Percentiles rank a stretch among this genome's conserved stretches.
These are phyloP conservation scores for Pleurotus tuber-regium DNA, from an alignment of 768 basidiomycete genomes.

Conservation along the genomic window DNA sequence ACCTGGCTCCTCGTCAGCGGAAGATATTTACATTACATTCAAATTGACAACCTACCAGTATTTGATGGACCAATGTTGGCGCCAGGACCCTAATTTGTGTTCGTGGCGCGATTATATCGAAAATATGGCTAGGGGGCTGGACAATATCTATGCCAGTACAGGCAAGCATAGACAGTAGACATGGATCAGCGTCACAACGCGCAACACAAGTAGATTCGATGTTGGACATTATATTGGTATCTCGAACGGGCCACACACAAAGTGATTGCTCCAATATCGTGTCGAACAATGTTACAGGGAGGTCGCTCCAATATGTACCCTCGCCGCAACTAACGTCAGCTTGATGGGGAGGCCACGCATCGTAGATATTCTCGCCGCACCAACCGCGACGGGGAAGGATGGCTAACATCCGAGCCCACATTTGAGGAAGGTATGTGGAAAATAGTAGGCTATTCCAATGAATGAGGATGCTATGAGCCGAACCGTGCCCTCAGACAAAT, in stretches of 20 bases:
- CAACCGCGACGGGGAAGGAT: conserved; percentile 18
- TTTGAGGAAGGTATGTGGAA: conserved; percentile 39
- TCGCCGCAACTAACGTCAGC: conserved; percentile 32
- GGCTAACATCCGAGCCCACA: conserved; percentile 37
- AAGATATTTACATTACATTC: not conserved
- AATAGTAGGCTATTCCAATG: conserved; percentile 50
- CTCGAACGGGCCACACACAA: conserved; percentile 33
- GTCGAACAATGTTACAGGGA: conserved; percentile 29
- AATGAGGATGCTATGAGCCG: conserved; percentile 40
- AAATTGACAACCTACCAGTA: conserved; percentile 25
- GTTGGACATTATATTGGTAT: conserved; percentile 9
- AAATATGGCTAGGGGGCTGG: conserved; percentile 33
- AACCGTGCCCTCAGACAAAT: no score
- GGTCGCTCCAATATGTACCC: conserved; percentile 33
- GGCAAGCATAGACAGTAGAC: conserved; percentile 28
- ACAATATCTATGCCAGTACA: conserved; percentile 32
- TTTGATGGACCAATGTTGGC: conserved; percentile 27
- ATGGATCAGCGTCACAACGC: conserved; percentile 15
- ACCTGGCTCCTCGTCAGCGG: not conserved
- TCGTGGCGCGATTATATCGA: conserved; percentile 22
- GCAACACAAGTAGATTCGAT: conserved; percentile 11
- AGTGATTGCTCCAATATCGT: conserved; percentile 22
- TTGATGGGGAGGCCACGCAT: conserved; percentile 38
- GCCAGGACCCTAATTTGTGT: conserved; percentile 16
- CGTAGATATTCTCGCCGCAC: conserved; percentile 29